Evolutionary conservation across 768 basidiomycete genomes (phyloP).

Genomic region (Cyclocybe cylindracea): DNA sequence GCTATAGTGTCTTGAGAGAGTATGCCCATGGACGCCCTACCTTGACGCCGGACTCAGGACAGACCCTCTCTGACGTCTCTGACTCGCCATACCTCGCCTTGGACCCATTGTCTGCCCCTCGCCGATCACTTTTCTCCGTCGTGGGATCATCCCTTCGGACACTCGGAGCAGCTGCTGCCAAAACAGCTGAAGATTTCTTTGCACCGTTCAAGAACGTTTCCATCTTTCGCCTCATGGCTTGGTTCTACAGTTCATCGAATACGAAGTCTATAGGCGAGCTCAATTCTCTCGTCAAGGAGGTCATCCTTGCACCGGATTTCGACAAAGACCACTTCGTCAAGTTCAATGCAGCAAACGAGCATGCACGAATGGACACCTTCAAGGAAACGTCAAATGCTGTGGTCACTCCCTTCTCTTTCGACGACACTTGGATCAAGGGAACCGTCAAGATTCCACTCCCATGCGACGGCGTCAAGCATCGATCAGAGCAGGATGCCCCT

Average conservation of each 20-base stretch:
- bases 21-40: no score
- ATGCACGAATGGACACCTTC: constrained; percentile 10
- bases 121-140: no score
- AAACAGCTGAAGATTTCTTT: background rate
- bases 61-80: no score
- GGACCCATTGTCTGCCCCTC: no score
- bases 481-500: constrained; percentile 25
- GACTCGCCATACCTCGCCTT: no score
- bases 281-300: constrained; percentile 22
- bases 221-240: constrained; percentile 19
- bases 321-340: constrained; percentile 14
- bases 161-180: no score
- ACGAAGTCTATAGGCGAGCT: constrained; percentile 23
- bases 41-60: no score
- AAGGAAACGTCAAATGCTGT: constrained; percentile 6
- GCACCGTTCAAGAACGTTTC: constrained; percentile 23
- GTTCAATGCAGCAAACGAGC: constrained; percentile 18
- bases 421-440: constrained; percentile 21
- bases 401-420: constrained; percentile 9
- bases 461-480: constrained; percentile 12
- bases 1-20: no score
- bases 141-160: no score
- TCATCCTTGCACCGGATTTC: constrained; percentile 25
- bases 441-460: constrained; percentile 23
- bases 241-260: constrained; percentile 17